Evolutionary conservation across 2,329 filamentous ascomycete genomes (phyloP), one percentile per base, ranked within the genome.

Genomic region (Claviceps pazoutovae): DNA sequence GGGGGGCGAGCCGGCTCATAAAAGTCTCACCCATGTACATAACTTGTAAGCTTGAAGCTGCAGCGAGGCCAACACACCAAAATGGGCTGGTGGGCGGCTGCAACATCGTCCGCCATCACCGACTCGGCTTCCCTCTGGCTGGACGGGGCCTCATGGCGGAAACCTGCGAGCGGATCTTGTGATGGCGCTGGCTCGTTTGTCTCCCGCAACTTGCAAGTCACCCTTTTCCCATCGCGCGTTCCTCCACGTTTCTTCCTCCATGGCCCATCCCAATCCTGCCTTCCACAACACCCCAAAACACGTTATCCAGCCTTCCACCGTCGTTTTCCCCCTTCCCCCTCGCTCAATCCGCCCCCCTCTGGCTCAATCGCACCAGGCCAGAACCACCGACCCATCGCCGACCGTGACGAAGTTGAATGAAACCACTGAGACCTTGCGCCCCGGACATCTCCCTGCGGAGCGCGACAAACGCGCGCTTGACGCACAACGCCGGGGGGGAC

Each of bases 31-130:
- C 30, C 30, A 34, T 34, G 30, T 8, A n/a, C n/a, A n/a, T n/a
- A 34, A 9, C 9, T 4, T 11, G 30, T 9, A 34, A 34, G 30
- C 30, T 34, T 34, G 30, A 34, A 34, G 30, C 30, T 34, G 30
- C 30, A 34, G 30, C 41, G 41, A 17, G 42, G 42, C 42, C 42
- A 44, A 44, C 42, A 44, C 41, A 42, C 9, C 41, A 42, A 42
- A 42, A 21, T 17, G 16, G 8, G 5, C 42, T 44, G 51, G n/a
- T 52, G 47, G 41, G 48, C 50, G 50, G 48, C 53, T 52, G 50
- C 53, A 56, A 59, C 55, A 53, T 57, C 49, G 48, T 56, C 48
- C 51, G 54, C 57, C 56, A 58, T 57, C 51, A 53, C 54, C 47
- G 48, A 46, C 38, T 54, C 51, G 55, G 51, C 52, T 30, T 51